These are phyloP conservation scores for Cochlearia excelsa DNA, from an alignment of 345 rosid species.

Conservation along the genomic window DNA sequence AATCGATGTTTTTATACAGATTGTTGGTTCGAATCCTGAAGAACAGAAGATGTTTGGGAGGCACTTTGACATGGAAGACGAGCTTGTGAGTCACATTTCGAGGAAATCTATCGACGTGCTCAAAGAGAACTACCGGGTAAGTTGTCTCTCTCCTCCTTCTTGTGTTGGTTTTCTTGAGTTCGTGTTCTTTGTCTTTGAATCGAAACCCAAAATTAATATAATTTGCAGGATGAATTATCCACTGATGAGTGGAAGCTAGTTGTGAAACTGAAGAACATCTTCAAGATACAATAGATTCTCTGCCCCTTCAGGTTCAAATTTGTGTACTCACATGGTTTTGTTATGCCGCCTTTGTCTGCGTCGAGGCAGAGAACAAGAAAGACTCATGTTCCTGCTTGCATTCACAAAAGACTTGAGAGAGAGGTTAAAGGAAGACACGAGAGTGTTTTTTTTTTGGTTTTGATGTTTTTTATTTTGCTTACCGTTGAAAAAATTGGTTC, in stretches of 20 bases:
- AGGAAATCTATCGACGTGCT: constrained; percentile 81
- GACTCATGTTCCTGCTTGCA: constrained; percentile 23
- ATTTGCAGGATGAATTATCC: constrained; percentile 64
- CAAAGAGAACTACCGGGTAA: constrained; percentile 76
- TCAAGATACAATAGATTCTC: constrained; percentile 56
- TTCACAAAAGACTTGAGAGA: constrained; percentile 18
- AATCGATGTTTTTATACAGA: constrained; percentile 42
- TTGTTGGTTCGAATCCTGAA: constrained; percentile 62
- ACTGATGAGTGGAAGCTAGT: constrained; percentile 79
- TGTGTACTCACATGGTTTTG: too few relatives aligned
- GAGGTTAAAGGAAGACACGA: constrained; percentile 20
- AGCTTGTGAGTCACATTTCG: constrained; percentile 85
- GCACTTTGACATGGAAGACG: constrained; percentile 82
- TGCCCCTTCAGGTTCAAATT: constrained; percentile 5
- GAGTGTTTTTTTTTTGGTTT: too few relatives aligned
- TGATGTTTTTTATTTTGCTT: too few relatives aligned
- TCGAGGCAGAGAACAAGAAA: constrained; percentile 22
- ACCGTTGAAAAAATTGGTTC: too few relatives aligned
- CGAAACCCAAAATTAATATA: not conserved
- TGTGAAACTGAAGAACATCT: constrained; percentile 65
- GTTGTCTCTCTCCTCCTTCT: constrained; percentile 5
- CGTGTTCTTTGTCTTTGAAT: not conserved
- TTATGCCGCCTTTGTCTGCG: constrained; percentile 23
- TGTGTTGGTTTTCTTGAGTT: too few relatives aligned
- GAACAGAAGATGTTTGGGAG: constrained; percentile 93